Conservation (phyloP, 768 basidiomycete species). For the Podaxis pistillaris region DNA sequence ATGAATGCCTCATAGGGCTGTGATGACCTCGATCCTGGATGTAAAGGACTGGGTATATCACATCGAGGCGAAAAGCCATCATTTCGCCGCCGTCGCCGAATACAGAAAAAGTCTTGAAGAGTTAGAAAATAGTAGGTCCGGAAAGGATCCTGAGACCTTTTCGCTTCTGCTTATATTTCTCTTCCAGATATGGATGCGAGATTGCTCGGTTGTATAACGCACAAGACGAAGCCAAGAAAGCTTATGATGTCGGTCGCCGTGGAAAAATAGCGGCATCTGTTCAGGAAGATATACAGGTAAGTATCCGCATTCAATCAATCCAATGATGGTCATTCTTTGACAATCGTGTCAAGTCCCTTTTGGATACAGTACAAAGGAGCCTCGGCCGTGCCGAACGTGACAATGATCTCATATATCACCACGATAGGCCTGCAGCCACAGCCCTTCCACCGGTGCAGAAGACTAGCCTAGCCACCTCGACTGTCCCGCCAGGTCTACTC, state of each 20-base stretch:
- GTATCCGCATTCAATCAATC: constrained; percentile 35
- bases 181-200: constrained; percentile 80
- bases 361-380: constrained; percentile 66
- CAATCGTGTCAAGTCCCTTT: constrained; percentile 57
- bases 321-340: constrained; percentile 3
- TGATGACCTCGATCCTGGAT: neutral
- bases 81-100: constrained; percentile 89
- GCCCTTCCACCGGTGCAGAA: constrained; percentile 64
- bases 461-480: constrained; percentile 63
- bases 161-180: constrained; percentile 8
- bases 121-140: constrained; percentile 69
- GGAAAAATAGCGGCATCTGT: constrained; percentile 63
- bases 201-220: constrained; percentile 76
- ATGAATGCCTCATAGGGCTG: neutral
- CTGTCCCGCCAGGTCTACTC: constrained; percentile 50
- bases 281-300: constrained; percentile 81
- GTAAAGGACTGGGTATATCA: constrained; percentile 76
- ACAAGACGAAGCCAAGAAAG: constrained; percentile 64
- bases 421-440: constrained; percentile 74
- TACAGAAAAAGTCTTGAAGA: constrained; percentile 90
- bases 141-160: neutral
- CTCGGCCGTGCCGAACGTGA: constrained; percentile 78
- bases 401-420: constrained; percentile 94
- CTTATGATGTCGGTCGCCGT: constrained; percentile 63
- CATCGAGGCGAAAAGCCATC: constrained; percentile 75